Base-by-base conservation (phyloP, 1,284 basidiomycete genomes). In the Erythrobasidium hasegawianum region DNA sequence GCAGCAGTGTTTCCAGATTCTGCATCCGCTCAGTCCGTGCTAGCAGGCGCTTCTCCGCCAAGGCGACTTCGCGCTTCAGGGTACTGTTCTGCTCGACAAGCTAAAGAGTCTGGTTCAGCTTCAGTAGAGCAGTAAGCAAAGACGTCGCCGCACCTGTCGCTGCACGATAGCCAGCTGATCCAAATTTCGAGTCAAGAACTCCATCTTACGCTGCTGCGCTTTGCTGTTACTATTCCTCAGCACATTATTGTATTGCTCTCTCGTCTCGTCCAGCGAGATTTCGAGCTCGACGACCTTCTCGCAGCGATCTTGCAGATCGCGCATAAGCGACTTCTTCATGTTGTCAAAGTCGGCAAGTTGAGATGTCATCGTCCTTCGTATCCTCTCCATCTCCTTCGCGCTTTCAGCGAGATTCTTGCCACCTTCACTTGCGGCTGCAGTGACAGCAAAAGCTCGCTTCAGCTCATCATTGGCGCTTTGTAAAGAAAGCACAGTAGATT, bases 241-340 rank as follows among this genome's bases (percentile, higher is more conserved):
- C 60, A 99, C 91, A 74, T 96, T 95, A 81, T 94, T 95, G 81
- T 98, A 99, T 77, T 98, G 94, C 79, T 99, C 96, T 78, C 92
- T 91, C 78, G 96, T 91, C 77, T 98, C 96, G 76, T 99, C 96
- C 45, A 99, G 81, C 77, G 97, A 95, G 73, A 99, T 97, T 79
- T 99, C 96, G 56, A 99, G 86, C 79, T 98, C 96, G 67, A 99
- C 95, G 49, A 99, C 94, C 87, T 98, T 98, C 82, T 99, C 96
- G 78, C 96, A 99, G 52, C 96, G 92, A 79, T 98, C 97, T 81
- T 97, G 96, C 71, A 99, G 81, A 81, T 98, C 96, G 56, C 92
- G 88, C 89, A 98, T 97, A 72, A 99, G 84, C 68, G 89, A 95
- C 82, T 97, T 96, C 85, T 98, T 98, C 76, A 97, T 92, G 39